Evolutionary conservation across 768 basidiomycete species (phyloP), one percentile per base, ranked within the genome.

Genomic region (Termitomyces sp.): DNA sequence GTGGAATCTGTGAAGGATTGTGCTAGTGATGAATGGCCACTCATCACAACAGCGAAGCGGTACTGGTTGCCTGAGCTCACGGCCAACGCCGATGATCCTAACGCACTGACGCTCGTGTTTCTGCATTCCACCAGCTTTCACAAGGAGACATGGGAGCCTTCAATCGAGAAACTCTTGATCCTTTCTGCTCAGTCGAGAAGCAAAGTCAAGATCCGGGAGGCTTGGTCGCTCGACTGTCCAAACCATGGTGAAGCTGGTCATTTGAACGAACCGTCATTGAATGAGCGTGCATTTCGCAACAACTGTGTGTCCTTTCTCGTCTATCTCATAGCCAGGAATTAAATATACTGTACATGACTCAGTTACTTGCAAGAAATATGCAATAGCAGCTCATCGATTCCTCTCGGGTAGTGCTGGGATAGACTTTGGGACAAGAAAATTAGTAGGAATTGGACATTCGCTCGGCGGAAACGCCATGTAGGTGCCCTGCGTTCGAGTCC

Each of bases 111-210:
- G 0, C 72, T 87, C 35, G 70, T 88, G 33, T 64, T 86, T n/a
- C 71, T 87, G 2, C 87, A 88, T 66, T 82, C 85, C 4, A 88
- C 87, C 2, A 85, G 86, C 66, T 88, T 86, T 63, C 86, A 87
- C 71, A 88, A 88, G 67, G 87, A 89, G 70, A 84, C 80, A 2
- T 88, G 84, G 85, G 84, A 86, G 60, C 84, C 87, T 1, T 77
- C 80, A 3, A 61, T 88, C 14, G 73, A 75, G 24, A 72, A 71
- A 14, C 61, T 89, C 24, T 82, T 86, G 51, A 46, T 68, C 0
- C 66, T 73, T 26, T 66, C 70, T 18, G 44, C 57, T 38, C 52
- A 52, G 32, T 50, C 56, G 44, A 61, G 56, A 41, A 66, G 63
- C 35, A 52, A 47, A 47, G 60, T 73, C 28, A 72, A 73, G 56